A percentile compares a stretch with the other conserved stretches of the same genome.
These are phyloP conservation scores for Forsythia viridissima DNA, from an alignment of 257 asterid species.

Conservation along the genomic window DNA sequence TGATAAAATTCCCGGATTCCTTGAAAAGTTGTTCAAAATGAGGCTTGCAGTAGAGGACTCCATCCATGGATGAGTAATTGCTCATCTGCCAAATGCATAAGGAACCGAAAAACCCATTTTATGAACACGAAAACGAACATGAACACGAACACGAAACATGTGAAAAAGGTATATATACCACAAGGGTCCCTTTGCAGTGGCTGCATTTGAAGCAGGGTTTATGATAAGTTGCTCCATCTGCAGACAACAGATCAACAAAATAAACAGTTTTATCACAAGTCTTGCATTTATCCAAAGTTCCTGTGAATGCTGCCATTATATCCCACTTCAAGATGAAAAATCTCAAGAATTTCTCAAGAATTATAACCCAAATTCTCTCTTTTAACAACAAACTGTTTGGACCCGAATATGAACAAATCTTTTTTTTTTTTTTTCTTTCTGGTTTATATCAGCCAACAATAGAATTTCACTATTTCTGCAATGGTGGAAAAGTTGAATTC, in stretches of 20 bases:
- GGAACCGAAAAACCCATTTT: no score
- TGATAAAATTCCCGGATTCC: constrained; percentile 73
- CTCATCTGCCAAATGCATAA: constrained; percentile 58
- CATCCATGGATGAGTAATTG: constrained; percentile 82
- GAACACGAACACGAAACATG: not conserved
- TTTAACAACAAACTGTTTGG: no score
- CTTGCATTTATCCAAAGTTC: constrained; percentile 60
- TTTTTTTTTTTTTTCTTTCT: not conserved
- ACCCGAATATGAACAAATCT: no score
- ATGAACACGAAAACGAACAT: not conserved
- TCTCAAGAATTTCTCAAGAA: not conserved
- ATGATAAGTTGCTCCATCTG: constrained; percentile 58
- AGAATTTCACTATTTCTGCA: constrained; percentile 13
- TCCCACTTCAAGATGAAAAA: not conserved
- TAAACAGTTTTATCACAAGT: constrained; percentile 61
- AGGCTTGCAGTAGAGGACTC: constrained; percentile 76
- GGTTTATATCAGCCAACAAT: constrained; percentile 31
- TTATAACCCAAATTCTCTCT: not conserved
- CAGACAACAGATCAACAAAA: constrained; percentile 59
- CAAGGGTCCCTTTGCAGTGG: constrained; percentile 63
- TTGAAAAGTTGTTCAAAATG: constrained; percentile 82
- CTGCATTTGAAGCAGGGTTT: constrained; percentile 59
- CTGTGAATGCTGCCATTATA: constrained; percentile 43
- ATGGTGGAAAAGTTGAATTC: constrained; percentile 30
- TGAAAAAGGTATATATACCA: constrained; percentile 28